Evolutionary conservation across 495 filamentous ascomycete species (phyloP).

Genomic region (Penicillium coffeae): DNA sequence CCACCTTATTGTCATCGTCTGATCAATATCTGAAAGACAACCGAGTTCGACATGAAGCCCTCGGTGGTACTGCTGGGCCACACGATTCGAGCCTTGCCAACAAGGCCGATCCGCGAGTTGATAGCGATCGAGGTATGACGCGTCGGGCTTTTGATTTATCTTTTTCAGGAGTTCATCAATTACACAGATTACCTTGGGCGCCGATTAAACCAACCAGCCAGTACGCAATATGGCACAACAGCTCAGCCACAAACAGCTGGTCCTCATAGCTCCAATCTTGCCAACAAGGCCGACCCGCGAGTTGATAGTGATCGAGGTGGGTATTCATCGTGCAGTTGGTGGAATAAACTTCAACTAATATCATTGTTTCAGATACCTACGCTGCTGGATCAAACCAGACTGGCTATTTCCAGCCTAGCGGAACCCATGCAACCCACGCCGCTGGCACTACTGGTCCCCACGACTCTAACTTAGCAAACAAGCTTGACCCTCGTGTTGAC

Average conservation of each 20-base stretch:
- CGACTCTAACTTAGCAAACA: conserved; percentile 52
- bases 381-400: no score
- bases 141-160: no score
- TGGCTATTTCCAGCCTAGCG: no score
- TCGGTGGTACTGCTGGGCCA: conserved; percentile 31
- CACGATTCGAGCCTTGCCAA: conserved; percentile 44
- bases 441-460: conserved; percentile 29
- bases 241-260: conserved; percentile 28
- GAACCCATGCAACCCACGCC: no score
- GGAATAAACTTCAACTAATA: conserved; percentile 15
- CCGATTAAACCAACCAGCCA: not conserved
- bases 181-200: not conserved
- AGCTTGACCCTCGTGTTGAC: conserved; percentile 41
- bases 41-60: not conserved
- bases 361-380: no score
- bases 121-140: conserved; percentile 40
- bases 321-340: conserved; percentile 11
- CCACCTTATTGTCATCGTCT: not conserved
- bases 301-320: conserved; percentile 44
- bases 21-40: not conserved
- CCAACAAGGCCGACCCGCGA: conserved; percentile 49
- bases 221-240: conserved; percentile 11
- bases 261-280: conserved; percentile 42
- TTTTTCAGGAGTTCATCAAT: no score
- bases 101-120: conserved; percentile 49